phyloP scores from a whole-genome alignment of 2,329 filamentous ascomycete genomes.

The Tolypocladium tundrense region DNA sequence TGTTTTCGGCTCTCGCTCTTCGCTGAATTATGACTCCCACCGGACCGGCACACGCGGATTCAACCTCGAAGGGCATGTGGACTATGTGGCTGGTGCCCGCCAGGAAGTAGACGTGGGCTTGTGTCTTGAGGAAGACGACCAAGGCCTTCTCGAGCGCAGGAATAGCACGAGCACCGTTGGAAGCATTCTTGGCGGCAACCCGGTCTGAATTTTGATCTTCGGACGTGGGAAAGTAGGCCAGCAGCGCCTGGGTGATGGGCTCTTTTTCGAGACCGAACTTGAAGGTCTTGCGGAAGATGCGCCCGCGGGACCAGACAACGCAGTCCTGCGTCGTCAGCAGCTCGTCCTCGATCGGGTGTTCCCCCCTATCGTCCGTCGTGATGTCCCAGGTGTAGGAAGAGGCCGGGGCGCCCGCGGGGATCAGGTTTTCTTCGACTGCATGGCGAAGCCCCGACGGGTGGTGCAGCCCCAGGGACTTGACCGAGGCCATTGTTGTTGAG shows the following conservation, averaged over 20 bases:
- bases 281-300: slow-evolving; percentile 75
- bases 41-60: slow-evolving; percentile 73
- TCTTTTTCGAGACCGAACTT: slow-evolving; percentile 82
- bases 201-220: slow-evolving; percentile 21
- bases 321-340: slow-evolving; percentile 63
- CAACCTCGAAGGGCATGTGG: slow-evolving; percentile 90
- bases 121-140: slow-evolving; percentile 84
- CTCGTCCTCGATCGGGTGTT: slow-evolving; percentile 58
- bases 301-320: slow-evolving; percentile 84
- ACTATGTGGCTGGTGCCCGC: slow-evolving; percentile 80
- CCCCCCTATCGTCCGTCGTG: slow-evolving; percentile 27
- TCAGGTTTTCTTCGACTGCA: slow-evolving; percentile 69
- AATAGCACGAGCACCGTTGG: slow-evolving; percentile 7
- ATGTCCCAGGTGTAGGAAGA: slow-evolving; percentile 70
- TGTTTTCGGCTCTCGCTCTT: slow-evolving; percentile 47
- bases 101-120: slow-evolving; percentile 88
- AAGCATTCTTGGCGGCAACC: slow-evolving; percentile 4
- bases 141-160: slow-evolving; percentile 52
- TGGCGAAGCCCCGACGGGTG: slow-evolving; percentile 75
- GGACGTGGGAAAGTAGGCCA: slow-evolving; percentile 67
- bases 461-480: slow-evolving; percentile 86
- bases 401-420: slow-evolving; percentile 55
- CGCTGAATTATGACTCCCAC: slow-evolving; percentile 79
- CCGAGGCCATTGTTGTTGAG: slow-evolving; percentile 60
- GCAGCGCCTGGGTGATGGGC: slow-evolving; percentile 70